Conservation (phyloP, 176 grass and related monocot genomes). For the Aegilops longissima region DNA sequence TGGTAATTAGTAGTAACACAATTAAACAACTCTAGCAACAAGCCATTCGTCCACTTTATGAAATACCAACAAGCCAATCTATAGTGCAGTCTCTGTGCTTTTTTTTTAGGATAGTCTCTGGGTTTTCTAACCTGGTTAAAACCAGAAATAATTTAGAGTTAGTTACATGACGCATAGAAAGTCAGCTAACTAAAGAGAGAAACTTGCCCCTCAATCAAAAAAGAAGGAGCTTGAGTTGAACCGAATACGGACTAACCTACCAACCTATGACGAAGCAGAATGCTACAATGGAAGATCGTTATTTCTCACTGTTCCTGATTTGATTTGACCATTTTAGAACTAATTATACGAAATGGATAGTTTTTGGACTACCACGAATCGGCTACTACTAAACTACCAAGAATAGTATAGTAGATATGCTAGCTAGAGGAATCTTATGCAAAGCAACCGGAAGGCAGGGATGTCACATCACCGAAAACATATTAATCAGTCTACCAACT, state of each 20-base stretch:
- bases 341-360: background rate
- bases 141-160: background rate
- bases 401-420: background rate
- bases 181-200: background rate
- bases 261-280: background rate
- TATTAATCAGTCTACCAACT: constrained; percentile 34
- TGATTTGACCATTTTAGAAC: constrained; percentile 22
- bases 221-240: background rate
- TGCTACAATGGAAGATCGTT: background rate
- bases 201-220: too few relatives aligned
- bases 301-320: background rate
- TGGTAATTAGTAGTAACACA: background rate
- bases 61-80: background rate
- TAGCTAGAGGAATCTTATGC: constrained; percentile 42
- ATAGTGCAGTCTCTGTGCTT: background rate
- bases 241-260: background rate
- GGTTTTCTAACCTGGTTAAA: background rate
- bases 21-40: background rate
- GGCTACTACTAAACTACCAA: constrained; percentile 23
- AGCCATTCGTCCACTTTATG: background rate
- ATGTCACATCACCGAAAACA: constrained; percentile 37
- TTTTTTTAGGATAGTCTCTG: background rate
- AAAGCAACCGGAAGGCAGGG: constrained; percentile 43
- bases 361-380: constrained; percentile 11
- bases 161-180: background rate